A percentile compares a stretch with the other conserved stretches of the same genome.
Conservation (phyloP, 192 early-diverging fungal species). For the Paraglomus occultum region DNA sequence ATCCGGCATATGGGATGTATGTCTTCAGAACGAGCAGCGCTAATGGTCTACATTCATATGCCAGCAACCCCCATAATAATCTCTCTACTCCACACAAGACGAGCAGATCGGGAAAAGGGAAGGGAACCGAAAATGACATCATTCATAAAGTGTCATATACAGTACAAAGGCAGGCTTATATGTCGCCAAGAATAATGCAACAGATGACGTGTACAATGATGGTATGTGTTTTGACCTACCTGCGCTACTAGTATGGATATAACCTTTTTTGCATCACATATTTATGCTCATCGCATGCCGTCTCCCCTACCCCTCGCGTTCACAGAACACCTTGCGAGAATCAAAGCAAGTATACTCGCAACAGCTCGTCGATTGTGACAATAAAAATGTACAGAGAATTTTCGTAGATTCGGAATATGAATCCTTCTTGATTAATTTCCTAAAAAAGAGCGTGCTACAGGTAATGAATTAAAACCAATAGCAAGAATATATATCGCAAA, state of each 20-base stretch:
- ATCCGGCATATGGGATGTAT: no score
- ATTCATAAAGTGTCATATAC: not conserved
- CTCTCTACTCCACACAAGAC: no score
- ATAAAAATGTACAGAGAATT: slow-evolving; percentile 25
- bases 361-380: slow-evolving; percentile 26
- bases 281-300: no score
- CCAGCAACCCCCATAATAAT: no score
- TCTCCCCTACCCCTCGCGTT: no score
- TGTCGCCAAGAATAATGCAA: slow-evolving; percentile 20
- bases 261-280: no score
- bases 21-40: no score
- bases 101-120: slow-evolving; percentile 2
- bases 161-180: slow-evolving; percentile 17
- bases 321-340: slow-evolving; percentile 18
- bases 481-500: not conserved
- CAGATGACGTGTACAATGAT: slow-evolving; percentile 17
- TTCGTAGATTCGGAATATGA: slow-evolving; percentile 30
- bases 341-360: slow-evolving; percentile 15
- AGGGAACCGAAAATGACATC: not conserved
- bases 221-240: not conserved
- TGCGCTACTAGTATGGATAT: no score
- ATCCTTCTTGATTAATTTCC: slow-evolving; percentile 29
- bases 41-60: no score
- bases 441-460: slow-evolving; percentile 25
- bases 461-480: slow-evolving; percentile 11